Conservation (phyloP, 2,329 filamentous ascomycete species). For the Diplodia corticola region DNA sequence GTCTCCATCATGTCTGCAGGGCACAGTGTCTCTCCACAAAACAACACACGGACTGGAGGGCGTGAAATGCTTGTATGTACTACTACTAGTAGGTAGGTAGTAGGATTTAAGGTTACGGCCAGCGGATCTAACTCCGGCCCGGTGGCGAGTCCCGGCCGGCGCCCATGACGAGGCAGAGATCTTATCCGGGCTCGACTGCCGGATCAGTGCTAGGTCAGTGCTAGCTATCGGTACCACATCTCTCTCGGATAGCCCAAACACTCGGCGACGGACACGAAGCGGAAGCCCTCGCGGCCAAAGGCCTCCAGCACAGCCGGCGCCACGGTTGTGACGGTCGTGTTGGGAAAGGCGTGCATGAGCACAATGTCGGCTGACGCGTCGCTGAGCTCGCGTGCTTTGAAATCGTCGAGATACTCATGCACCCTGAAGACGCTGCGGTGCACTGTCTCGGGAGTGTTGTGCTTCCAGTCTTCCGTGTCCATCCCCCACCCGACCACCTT, state of each 20-base stretch:
- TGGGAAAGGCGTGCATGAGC: background rate
- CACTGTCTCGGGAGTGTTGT: background rate
- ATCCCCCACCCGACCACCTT: background rate
- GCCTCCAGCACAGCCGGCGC: background rate
- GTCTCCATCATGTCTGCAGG: too few relatives aligned
- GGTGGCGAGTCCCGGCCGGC: too few relatives aligned
- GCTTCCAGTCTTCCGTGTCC: background rate
- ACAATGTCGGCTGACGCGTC: background rate
- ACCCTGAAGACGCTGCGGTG: background rate
- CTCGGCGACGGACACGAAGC: constrained; percentile 2
- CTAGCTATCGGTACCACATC: background rate
- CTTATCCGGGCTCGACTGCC: too few relatives aligned
- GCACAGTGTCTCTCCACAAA: too few relatives aligned
- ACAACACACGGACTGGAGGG: background rate
- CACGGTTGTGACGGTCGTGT: background rate
- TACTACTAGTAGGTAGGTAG: too few relatives aligned
- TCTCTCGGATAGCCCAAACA: background rate
- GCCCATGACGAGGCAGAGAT: too few relatives aligned
- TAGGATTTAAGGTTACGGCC: too few relatives aligned
- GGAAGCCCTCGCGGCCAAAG: background rate
- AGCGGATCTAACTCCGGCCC: too few relatives aligned
- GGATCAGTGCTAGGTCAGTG: too few relatives aligned
- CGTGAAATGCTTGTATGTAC: too few relatives aligned
- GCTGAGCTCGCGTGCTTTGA: background rate
- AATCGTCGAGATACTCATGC: background rate